A percentile compares a stretch with the other conserved stretches of the same genome.
Evolutionary conservation across 2,329 filamentous ascomycete genomes (phyloP).

Genomic region (Colletotrichum abscissum): DNA sequence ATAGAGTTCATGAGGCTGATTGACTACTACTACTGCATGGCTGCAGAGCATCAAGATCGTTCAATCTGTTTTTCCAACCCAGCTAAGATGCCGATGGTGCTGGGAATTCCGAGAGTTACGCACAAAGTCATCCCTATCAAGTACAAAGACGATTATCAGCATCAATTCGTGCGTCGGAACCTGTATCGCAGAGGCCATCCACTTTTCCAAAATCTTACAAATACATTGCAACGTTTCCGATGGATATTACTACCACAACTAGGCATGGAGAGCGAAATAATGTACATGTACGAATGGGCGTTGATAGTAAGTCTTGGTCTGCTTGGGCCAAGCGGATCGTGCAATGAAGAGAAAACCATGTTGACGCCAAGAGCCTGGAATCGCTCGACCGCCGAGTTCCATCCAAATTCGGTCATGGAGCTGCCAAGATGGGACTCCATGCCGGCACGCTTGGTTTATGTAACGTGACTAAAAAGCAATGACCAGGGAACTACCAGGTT

Average conservation of each 20-base stretch:
- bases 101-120: background rate
- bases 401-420: slow-evolving; percentile 5
- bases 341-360: background rate
- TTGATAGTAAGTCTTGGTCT: too few relatives aligned
- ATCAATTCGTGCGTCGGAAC: too few relatives aligned
- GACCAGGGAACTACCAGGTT: slow-evolving; percentile 18
- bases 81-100: background rate
- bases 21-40: background rate
- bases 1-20: background rate
- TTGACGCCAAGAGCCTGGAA: slow-evolving; percentile 3
- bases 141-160: background rate
- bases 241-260: too few relatives aligned
- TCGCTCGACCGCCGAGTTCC: background rate
- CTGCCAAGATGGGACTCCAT: background rate
- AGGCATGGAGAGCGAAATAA: too few relatives aligned
- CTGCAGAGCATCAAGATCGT: background rate
- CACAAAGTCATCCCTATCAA: background rate
- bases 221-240: too few relatives aligned
- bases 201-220: too few relatives aligned
- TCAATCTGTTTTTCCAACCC: background rate
- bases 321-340: background rate
- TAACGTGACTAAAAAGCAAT: background rate
- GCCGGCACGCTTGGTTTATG: background rate
- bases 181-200: too few relatives aligned
- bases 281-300: too few relatives aligned